Evolutionary conservation across 495 filamentous ascomycete genomes (phyloP).

Genomic region (Astrothelium subdiscretum): DNA sequence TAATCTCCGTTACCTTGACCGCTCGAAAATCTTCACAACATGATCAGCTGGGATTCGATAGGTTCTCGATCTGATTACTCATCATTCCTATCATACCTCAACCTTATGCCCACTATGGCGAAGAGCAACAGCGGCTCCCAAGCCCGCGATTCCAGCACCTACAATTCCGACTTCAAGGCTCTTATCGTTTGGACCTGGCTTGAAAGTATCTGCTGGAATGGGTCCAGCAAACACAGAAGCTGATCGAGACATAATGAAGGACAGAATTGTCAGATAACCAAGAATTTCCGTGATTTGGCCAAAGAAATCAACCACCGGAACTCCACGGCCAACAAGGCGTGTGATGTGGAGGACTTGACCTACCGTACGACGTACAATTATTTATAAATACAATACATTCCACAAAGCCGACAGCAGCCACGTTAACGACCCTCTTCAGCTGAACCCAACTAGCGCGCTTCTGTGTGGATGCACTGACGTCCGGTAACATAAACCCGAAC

Average conservation of each 20-base stretch:
- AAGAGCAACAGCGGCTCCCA: constrained; percentile 45
- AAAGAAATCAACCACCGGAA: not conserved
- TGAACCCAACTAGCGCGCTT: too few relatives aligned
- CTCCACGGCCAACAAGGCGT: not conserved
- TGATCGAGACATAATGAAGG: not conserved
- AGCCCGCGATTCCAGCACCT: constrained; percentile 47
- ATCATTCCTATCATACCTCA: constrained; percentile 14
- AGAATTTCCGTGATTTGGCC: not conserved
- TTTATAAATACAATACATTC: too few relatives aligned
- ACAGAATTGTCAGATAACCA: not conserved
- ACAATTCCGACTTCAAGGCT: constrained; percentile 38
- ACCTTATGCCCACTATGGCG: constrained; percentile 43
- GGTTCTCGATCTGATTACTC: not conserved
- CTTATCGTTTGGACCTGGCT: not conserved
- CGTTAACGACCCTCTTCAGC: too few relatives aligned
- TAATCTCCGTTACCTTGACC: not conserved
- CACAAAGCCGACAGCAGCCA: too few relatives aligned
- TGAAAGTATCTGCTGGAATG: not conserved
- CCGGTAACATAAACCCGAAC: too few relatives aligned
- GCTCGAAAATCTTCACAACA: not conserved
- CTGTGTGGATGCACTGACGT: too few relatives aligned
- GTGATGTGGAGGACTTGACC: too few relatives aligned
- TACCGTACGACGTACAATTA: too few relatives aligned
- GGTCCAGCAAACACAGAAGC: not conserved
- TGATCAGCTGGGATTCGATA: not conserved